Conservation (phyloP, 441 rosid genomes). For the Populus hybrid region DNA sequence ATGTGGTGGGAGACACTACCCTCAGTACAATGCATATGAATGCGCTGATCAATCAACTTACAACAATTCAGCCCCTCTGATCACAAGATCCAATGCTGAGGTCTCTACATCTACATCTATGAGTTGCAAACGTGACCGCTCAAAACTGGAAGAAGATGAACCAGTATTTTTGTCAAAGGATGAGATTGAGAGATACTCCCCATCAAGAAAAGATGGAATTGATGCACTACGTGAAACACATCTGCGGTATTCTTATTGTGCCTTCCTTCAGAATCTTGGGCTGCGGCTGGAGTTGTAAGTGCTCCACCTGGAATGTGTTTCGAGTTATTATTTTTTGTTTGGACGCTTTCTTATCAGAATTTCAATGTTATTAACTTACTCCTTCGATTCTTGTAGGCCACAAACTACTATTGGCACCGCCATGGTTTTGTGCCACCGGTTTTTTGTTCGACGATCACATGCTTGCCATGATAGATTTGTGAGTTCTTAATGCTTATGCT, state of each 20-base stretch:
- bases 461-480: conserved; percentile 85
- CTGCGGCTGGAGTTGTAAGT: conserved; percentile 68
- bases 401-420: conserved; percentile 73
- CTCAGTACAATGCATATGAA: conserved; percentile 25
- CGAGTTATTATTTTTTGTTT: neutral
- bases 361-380: conserved; percentile 2
- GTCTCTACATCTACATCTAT: conserved; percentile 29
- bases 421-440: conserved; percentile 81
- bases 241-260: conserved; percentile 75
- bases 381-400: conserved; percentile 46
- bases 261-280: conserved; percentile 67
- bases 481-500: conserved; percentile 29
- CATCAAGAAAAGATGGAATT: conserved; percentile 81
- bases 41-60: conserved; percentile 24
- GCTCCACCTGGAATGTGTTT: conserved; percentile 7
- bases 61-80: conserved; percentile 28
- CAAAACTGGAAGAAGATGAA: conserved; percentile 62
- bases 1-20: conserved; percentile 25
- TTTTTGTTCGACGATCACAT: conserved; percentile 74
- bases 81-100: conserved; percentile 40
- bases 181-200: conserved; percentile 71
- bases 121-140: conserved; percentile 52
- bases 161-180: conserved; percentile 63
- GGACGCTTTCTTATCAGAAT: neutral
- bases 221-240: conserved; percentile 64